Evolutionary conservation across 176 grass and related monocot genomes (phyloP), one percentile per base, ranked within the genome.

Genomic region (Dactylis glomerata): DNA sequence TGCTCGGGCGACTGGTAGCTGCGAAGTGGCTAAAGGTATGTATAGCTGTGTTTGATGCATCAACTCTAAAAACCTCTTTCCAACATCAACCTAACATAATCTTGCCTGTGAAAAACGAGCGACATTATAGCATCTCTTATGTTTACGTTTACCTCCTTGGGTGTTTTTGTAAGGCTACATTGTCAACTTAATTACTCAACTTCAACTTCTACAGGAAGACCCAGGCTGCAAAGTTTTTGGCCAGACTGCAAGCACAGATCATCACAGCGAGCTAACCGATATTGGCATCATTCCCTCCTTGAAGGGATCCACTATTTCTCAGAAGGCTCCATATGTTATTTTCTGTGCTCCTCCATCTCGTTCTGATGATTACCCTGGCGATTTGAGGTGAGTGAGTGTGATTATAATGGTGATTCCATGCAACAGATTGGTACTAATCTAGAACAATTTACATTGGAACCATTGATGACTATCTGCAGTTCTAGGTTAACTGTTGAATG

Each of bases 221-320:
- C 88, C 87, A 79, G 89, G 81, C 40, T 95, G 96, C 75, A 90
- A 98, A 85, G 89, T 98, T 92, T 94, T 85, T 85, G 93, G 96
- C 56, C 89, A 91, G 59, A 96, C 89, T 36, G 86, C 87, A 94
- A 98, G 85, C 78, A 86, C 69, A 63, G 88, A 94, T 78, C 96
- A 98, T 87, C 96, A 98, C 74, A 85, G 56, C 45, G 91, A 98
- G 79, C 67, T 98, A 91, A 77, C 65, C 23, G 19, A 90, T 77
- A 47, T 96, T 51, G 93, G 91, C 50, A 92, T 98, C 68, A 54
- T 94, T 69, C 96, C 96, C 77, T 84, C 80, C 50, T 64, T 95
- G 68, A 94, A 81, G 78, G 87, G 85, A 45, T 89, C 89, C 71
- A 42, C 66, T 59, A 75, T 85, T 78, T 22, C 85, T 77, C 47